Evolutionary conservation across 148 eudicot genomes (phyloP).

Genomic region (Dianthus caryophyllus): DNA sequence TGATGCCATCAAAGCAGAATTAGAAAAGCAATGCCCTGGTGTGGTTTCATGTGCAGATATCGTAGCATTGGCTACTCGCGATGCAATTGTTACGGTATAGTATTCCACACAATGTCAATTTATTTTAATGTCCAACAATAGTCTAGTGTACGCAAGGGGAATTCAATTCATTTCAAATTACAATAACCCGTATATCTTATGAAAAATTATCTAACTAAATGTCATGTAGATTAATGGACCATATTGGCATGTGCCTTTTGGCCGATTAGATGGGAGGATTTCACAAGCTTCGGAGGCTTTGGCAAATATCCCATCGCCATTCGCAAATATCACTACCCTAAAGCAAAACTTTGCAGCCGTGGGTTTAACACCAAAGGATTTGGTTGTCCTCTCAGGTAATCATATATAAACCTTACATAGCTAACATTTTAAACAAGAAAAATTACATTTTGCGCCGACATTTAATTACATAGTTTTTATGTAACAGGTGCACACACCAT

Average conservation of each 20-base stretch:
- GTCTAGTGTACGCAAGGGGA: too few species aligned
- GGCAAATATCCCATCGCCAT: constrained; percentile 25
- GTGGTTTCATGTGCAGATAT: constrained; percentile 45
- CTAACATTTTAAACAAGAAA: too few species aligned
- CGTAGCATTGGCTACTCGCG: constrained; percentile 35
- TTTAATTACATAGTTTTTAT: background rate
- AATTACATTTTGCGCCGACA: too few species aligned
- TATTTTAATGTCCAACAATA: too few species aligned
- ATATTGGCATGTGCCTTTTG: constrained; percentile 30
- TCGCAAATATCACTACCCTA: constrained; percentile 25
- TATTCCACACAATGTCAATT: too few species aligned
- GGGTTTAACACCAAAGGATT: constrained; percentile 33
- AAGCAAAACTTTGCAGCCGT: constrained; percentile 23
- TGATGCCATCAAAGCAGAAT: constrained; percentile 27
- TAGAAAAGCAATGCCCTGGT: constrained; percentile 39
- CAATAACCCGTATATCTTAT: too few species aligned
- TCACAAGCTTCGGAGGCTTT: constrained; percentile 23
- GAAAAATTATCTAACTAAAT: too few species aligned
- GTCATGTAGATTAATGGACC: constrained; percentile 29
- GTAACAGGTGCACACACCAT: constrained; percentile 15
- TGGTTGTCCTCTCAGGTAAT: constrained; percentile 37
- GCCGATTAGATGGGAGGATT: constrained; percentile 39
- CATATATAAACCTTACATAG: background rate
- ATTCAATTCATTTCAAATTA: too few species aligned
- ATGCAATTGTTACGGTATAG: constrained; percentile 30